These are phyloP conservation scores for Pyrus hybrid DNA, from an alignment of 331 rosid genomes.

Conservation along the genomic window DNA sequence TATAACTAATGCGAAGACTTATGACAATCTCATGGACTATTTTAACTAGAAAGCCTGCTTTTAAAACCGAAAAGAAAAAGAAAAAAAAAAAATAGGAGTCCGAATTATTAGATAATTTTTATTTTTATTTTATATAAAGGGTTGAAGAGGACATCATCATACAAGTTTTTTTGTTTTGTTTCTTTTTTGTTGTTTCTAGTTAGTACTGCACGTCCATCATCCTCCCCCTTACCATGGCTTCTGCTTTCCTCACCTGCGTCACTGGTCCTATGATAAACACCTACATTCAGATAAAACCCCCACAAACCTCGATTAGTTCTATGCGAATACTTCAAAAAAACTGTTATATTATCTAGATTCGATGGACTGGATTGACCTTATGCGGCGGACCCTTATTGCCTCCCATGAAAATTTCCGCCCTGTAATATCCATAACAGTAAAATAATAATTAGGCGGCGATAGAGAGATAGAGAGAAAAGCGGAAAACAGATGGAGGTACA, in stretches of 20 bases:
- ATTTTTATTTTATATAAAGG: neutral
- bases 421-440: slow-evolving; percentile 21
- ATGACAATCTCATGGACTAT: too few relatives aligned
- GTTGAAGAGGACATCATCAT: slow-evolving; percentile 7
- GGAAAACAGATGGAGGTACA: neutral
- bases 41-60: too few relatives aligned
- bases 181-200: slow-evolving; percentile 9
- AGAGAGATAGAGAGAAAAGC: neutral
- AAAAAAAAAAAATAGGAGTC: too few relatives aligned
- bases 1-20: too few relatives aligned
- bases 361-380: slow-evolving; percentile 51
- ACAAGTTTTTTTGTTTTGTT: neutral
- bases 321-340: neutral
- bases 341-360: neutral
- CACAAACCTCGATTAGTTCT: neutral
- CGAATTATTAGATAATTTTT: neutral
- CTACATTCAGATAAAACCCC: slow-evolving; percentile 20
- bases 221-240: slow-evolving; percentile 93
- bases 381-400: slow-evolving; percentile 88
- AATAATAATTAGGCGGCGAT: neutral
- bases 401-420: slow-evolving; percentile 88
- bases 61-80: too few relatives aligned
- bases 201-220: slow-evolving; percentile 41
- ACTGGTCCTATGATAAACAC: slow-evolving; percentile 83
- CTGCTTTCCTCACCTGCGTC: slow-evolving; percentile 92